A percentile compares a stretch with the other conserved stretches of the same genome.
Evolutionary conservation across 2,329 filamentous ascomycete genomes (phyloP).

Genomic region (Lachnellula occidentalis): DNA sequence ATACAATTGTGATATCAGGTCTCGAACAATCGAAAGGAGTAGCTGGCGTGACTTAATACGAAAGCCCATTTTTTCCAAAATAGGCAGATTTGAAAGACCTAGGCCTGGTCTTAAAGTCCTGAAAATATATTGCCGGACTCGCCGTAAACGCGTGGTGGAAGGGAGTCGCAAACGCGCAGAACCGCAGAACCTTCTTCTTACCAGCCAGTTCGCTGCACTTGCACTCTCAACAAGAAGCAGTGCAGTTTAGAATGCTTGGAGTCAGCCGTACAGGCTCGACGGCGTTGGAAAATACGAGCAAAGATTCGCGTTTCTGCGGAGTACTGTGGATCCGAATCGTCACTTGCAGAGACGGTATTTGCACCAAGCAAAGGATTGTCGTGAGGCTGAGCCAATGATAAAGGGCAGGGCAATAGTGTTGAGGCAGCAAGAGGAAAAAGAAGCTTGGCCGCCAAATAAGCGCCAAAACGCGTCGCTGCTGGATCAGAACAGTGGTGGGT

Average conservation of each 20-base stretch:
- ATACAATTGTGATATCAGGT: too few species aligned
- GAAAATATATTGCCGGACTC: neutral
- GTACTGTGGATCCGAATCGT: neutral
- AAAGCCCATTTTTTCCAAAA: too few species aligned
- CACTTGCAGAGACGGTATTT: neutral
- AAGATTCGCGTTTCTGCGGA: neutral
- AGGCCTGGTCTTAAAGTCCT: neutral
- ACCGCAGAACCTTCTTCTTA: too few species aligned
- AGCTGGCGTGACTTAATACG: too few species aligned
- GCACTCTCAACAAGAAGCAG: neutral
- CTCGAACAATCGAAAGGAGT: too few species aligned
- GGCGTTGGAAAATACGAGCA: neutral
- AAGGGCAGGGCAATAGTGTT: neutral
- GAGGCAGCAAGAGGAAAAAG: conserved; percentile 10
- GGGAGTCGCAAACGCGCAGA: conserved; percentile 8
- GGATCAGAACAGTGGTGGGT: neutral
- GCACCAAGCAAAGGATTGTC: neutral
- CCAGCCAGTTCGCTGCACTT: neutral
- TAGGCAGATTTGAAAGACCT: neutral
- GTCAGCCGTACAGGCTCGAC: neutral
- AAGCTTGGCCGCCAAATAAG: conserved; percentile 6
- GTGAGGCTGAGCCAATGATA: neutral
- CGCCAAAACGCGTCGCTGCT: conserved; percentile 13
- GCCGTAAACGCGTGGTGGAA: neutral
- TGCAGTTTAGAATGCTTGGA: neutral